Evolutionary conservation across 768 basidiomycete species (phyloP).

Genomic region (Amanita inopinata): DNA sequence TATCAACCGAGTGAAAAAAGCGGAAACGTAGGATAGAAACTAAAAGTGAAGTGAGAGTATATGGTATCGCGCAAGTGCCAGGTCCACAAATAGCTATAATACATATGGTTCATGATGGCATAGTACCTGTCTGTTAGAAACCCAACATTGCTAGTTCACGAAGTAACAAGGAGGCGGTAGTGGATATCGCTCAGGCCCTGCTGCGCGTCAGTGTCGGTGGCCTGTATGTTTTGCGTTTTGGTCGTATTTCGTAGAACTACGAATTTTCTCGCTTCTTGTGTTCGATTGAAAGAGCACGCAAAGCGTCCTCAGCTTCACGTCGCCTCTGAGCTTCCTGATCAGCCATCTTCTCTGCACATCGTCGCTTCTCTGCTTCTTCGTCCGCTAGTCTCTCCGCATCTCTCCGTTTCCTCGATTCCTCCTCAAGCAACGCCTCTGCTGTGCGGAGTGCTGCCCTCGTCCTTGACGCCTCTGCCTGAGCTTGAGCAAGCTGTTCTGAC

Average conservation of each 20-base stretch:
- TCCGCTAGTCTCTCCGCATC: constrained; percentile 47
- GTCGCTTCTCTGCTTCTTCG: constrained; percentile 37
- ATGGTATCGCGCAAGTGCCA: constrained; percentile 6
- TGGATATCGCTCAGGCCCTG: background rate
- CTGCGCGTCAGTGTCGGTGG: background rate
- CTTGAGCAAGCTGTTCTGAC: constrained; percentile 61
- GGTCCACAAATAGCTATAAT: constrained; percentile 2
- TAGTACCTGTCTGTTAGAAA: background rate
- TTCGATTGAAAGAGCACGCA: constrained; percentile 12
- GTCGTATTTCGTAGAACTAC: background rate
- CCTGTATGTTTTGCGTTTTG: background rate
- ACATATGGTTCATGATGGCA: constrained; percentile 1
- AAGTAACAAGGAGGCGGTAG: background rate
- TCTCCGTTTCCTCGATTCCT: constrained; percentile 46
- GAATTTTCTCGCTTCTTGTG: background rate
- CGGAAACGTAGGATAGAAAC: background rate
- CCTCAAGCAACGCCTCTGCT: constrained; percentile 49
- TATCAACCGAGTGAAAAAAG: background rate
- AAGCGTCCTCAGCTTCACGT: constrained; percentile 19
- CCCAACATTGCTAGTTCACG: background rate
- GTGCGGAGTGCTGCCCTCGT: constrained; percentile 44
- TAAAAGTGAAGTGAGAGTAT: background rate
- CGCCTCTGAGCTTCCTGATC: constrained; percentile 15
- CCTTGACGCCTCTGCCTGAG: constrained; percentile 49
- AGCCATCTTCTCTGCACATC: constrained; percentile 38